Evolutionary conservation across 768 basidiomycete genomes (phyloP).

Genomic region (Suillus spraguei): DNA sequence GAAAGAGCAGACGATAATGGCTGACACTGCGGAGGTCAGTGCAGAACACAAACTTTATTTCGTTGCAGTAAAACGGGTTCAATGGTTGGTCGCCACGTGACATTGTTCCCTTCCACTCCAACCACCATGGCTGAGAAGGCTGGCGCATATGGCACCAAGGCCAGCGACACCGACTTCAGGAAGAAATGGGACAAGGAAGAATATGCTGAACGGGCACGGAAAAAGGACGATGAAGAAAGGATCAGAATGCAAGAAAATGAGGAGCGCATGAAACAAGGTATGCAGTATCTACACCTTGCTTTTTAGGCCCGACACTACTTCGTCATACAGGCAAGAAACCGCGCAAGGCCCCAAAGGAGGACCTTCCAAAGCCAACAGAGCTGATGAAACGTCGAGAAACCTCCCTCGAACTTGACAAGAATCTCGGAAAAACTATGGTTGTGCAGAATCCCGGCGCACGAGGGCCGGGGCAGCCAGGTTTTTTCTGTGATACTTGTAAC

Average conservation of each 20-base stretch:
- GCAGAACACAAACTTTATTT: not conserved
- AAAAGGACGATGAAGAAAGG: slow-evolving; percentile 77
- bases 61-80: not conserved
- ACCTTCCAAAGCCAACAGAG: slow-evolving; percentile 92
- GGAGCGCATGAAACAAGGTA: slow-evolving; percentile 82
- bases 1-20: slow-evolving; percentile 4
- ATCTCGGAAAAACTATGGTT: slow-evolving; percentile 93
- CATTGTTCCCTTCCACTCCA: not conserved
- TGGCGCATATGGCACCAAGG: slow-evolving; percentile 40
- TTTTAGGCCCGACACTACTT: not conserved
- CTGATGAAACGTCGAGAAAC: slow-evolving; percentile 87
- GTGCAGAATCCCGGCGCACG: slow-evolving; percentile 81
- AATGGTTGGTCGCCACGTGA: slow-evolving; percentile 11
- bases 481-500: slow-evolving; percentile 90
- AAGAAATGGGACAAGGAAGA: slow-evolving; percentile 97
- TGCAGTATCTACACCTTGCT: slow-evolving; percentile 10
- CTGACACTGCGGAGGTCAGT: slow-evolving; percentile 8
- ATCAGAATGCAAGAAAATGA: slow-evolving; percentile 88
- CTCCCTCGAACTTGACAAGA: slow-evolving; percentile 90
- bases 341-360: slow-evolving; percentile 60
- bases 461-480: slow-evolving; percentile 91
- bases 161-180: slow-evolving; percentile 72
- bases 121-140: slow-evolving; percentile 32
- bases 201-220: slow-evolving; percentile 81
- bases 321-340: slow-evolving; percentile 75